Evolutionary conservation across 2,329 filamentous ascomycete species (phyloP).

Genomic region (Trichophyton simii): DNA sequence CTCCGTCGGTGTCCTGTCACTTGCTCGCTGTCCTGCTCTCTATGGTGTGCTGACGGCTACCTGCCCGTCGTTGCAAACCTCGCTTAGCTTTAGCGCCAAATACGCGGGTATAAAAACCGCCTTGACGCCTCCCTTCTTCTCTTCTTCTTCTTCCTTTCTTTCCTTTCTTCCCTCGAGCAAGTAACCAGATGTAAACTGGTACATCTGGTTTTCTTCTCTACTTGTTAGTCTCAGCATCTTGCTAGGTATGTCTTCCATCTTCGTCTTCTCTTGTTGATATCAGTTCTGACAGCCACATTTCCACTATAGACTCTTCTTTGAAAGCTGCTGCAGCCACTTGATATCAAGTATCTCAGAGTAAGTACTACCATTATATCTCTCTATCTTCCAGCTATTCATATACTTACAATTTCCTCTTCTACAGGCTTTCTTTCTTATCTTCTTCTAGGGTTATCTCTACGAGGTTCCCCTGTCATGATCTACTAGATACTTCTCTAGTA

Average conservation of each 20-base stretch:
- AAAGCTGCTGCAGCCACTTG: background rate
- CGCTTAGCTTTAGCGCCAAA: conserved; percentile 9
- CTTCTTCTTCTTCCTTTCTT: conserved; percentile 6
- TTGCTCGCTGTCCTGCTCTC: background rate
- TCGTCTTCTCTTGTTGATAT: background rate
- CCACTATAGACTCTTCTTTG: background rate
- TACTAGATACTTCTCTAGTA: background rate
- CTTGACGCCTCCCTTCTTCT: background rate
- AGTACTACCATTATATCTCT: background rate
- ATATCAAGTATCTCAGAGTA: conserved; percentile 4
- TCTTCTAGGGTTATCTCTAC: conserved; percentile 2
- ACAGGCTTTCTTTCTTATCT: conserved; percentile 1
- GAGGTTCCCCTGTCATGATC: conserved; percentile 6
- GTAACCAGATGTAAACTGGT: background rate
- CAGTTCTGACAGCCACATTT: background rate
- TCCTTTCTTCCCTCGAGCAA: conserved; percentile 3
- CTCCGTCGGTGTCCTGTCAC: no score
- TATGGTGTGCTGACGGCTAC: background rate
- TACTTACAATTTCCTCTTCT: background rate
- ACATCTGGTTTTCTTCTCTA: background rate
- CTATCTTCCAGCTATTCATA: background rate
- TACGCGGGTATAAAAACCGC: conserved; percentile 9
- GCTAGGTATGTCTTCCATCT: background rate
- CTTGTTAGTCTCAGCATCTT: background rate
- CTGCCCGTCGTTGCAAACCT: background rate